Base-by-base conservation (phyloP, 164 flowering plant genomes). In the Macadamia integrifolia region DNA sequence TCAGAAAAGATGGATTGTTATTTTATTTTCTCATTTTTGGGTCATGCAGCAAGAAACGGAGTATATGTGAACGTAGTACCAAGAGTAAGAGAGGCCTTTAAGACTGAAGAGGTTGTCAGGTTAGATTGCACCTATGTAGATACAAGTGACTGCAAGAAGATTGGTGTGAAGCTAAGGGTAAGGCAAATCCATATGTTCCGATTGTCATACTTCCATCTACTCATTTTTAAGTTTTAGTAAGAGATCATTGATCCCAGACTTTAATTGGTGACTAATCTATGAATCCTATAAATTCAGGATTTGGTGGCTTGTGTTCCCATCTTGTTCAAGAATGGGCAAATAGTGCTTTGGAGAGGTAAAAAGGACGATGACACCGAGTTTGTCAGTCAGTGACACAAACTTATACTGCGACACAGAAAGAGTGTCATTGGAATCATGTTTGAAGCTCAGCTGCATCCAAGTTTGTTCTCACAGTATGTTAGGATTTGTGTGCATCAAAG, bases 221-320 rank as follows among this genome's bases (percentile, higher is more conserved):
- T 32, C 64, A 10, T 46, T 60, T 28, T 46, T 3, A 8, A 46
- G 40, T 35, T 35, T 4, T 4, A 35, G 40, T 35, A 46, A 8
- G 50, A 46, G 4, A 9, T 46, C 50, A 46, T 46, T 46, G 9
- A 46, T 46, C 50, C 50, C 50, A 8, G 12, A n/a, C 7, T 3
- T 31, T 17, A 40, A 6, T 10, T 57, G 48, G 6, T 52, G 13
- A n/a, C 32, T 58, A 52, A n/a, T 57, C 3, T 32, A 48, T 18
- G 52, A 61, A 57, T 32, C 29, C 8, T 66, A 11, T 69, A 1
- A 35, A 55, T 77, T 72, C 89, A 93, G 98, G 97, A 93, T 81
- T 75, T 93, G 78, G 98, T 93, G 57, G 97, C 97, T 61, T 93
- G 97, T 78, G 80, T 88, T 58, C 97, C 97, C n/a, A 78, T 93